A percentile compares a stretch with the other conserved stretches of the same genome.
phyloP scores from a whole-genome alignment of 176 grass and related monocot genomes.

The Sorghum bicolor region Sorghum_bicolor_NCBIv3 NC_012874.2:12768501-12769000 shows the following conservation, averaged over 20 bases:
- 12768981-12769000: slow-evolving; percentile 78
- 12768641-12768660: slow-evolving; percentile 57
- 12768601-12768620: neutral
- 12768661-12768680: slow-evolving; percentile 83
- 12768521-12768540: slow-evolving; percentile 17
- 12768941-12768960: slow-evolving; percentile 92
- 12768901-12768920: neutral
- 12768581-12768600: neutral
- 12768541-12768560: neutral
- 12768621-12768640: slow-evolving; percentile 14
- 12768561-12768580: neutral
- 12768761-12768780: slow-evolving; percentile 86
- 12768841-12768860: neutral
- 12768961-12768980: slow-evolving; percentile 82
- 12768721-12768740: slow-evolving; percentile 72
- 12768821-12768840: slow-evolving; percentile 27
- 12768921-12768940: slow-evolving; percentile 16
- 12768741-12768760: slow-evolving; percentile 94
- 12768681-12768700: slow-evolving; percentile 80
- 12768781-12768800: slow-evolving; percentile 86
- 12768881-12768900: neutral
- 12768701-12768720: slow-evolving; percentile 76
- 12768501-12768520: slow-evolving; percentile 18
- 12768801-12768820: slow-evolving; percentile 26
- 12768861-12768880: neutral